phyloP scores from a whole-genome alignment of 106 monocot species.

The Apostasia shenzhenica region DNA sequence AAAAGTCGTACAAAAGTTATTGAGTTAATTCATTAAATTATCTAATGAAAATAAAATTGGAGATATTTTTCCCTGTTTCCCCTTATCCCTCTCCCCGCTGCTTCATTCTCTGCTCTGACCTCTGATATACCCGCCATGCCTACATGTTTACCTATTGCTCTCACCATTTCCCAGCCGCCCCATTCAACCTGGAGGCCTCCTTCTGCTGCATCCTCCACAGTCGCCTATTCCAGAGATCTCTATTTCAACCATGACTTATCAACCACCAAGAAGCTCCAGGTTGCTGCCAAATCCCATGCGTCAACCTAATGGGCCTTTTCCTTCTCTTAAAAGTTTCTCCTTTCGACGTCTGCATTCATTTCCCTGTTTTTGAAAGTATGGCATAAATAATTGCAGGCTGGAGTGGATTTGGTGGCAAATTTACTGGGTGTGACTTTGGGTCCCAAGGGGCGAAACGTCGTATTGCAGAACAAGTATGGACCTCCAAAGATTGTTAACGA shows the following conservation, averaged over 20 bases:
- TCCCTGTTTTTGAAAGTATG: not conserved
- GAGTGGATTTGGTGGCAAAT: slow-evolving; percentile 77
- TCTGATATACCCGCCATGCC: not conserved
- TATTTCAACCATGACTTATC: slow-evolving; percentile 84
- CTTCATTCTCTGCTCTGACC: too few relatives aligned
- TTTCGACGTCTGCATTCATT: not conserved
- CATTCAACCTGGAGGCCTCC: not conserved
- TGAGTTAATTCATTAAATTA: too few relatives aligned
- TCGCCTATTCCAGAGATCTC: slow-evolving; percentile 66
- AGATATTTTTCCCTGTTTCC: too few relatives aligned
- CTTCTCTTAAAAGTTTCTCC: not conserved
- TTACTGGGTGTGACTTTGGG: slow-evolving; percentile 87
- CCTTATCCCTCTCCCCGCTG: too few relatives aligned
- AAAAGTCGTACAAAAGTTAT: too few relatives aligned
- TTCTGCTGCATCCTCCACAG: slow-evolving; percentile 16
- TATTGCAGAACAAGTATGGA: slow-evolving; percentile 80
- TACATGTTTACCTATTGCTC: not conserved
- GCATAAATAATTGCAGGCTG: slow-evolving; percentile 37
- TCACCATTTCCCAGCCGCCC: not conserved
- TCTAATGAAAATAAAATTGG: too few relatives aligned
- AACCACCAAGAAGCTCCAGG: slow-evolving; percentile 86
- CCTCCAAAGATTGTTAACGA: slow-evolving; percentile 95
- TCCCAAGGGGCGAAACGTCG: slow-evolving; percentile 89
- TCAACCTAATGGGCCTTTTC: not conserved
- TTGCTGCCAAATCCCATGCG: not conserved